Evolutionary conservation across 2,329 filamentous ascomycete genomes (phyloP).

Genomic region (Zasmidium citrigriseum): DNA sequence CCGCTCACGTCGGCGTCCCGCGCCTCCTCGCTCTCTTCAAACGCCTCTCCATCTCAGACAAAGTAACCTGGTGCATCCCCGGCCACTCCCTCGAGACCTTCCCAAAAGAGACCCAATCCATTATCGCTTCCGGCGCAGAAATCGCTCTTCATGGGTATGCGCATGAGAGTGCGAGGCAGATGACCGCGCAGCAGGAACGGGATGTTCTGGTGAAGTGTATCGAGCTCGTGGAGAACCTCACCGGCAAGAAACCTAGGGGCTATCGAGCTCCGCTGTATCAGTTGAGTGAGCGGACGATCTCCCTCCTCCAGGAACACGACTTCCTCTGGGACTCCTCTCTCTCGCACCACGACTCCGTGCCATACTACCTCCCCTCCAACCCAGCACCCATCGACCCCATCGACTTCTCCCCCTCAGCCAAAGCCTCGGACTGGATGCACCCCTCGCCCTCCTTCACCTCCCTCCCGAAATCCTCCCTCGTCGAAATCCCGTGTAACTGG

Average conservation of each 20-base stretch:
- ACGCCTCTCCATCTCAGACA: slow-evolving; percentile 52
- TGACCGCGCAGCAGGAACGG: slow-evolving; percentile 51
- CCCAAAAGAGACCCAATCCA: slow-evolving; percentile 50
- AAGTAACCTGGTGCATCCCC: slow-evolving; percentile 62
- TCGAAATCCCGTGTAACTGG: slow-evolving; percentile 55
- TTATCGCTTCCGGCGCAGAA: slow-evolving; percentile 56
- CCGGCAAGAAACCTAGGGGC: slow-evolving; percentile 49
- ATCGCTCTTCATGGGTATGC: slow-evolving; percentile 54
- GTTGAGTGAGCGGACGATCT: slow-evolving; percentile 51
- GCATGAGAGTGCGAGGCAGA: slow-evolving; percentile 49
- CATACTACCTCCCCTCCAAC: slow-evolving; percentile 48
- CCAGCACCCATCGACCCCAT: slow-evolving; percentile 44
- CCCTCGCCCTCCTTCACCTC: slow-evolving; percentile 38
- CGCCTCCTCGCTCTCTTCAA: slow-evolving; percentile 57
- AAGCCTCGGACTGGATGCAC: slow-evolving; percentile 49
- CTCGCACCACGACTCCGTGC: slow-evolving; percentile 52
- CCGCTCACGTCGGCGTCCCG: slow-evolving; percentile 58
- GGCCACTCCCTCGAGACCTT: slow-evolving; percentile 62
- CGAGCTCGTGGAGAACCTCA: slow-evolving; percentile 43
- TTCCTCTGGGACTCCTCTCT: slow-evolving; percentile 57
- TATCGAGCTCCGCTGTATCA: slow-evolving; percentile 57
- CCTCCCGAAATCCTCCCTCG: slow-evolving; percentile 34
- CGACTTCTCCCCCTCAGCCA: slow-evolving; percentile 39
- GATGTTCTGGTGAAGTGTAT: slow-evolving; percentile 55
- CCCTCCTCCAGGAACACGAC: slow-evolving; percentile 49